Evolutionary conservation across 805 yeast species (phyloP).

Genomic region (Ogataea philodendri): DNA sequence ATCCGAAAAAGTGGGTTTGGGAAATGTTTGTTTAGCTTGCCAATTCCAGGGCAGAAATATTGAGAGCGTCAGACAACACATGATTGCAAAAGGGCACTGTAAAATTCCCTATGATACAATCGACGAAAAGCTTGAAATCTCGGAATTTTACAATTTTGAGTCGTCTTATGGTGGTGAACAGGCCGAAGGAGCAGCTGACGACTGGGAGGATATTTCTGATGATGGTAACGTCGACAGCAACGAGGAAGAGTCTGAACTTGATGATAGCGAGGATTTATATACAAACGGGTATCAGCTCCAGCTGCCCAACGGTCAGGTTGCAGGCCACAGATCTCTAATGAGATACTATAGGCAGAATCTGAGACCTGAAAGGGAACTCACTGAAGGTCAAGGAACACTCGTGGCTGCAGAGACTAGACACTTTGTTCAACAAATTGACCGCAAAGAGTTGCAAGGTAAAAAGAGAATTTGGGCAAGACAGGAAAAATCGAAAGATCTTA

Average conservation of each 20-base stretch:
- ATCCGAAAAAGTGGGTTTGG: constrained; percentile 77
- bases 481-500: constrained; percentile 46
- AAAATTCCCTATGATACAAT: constrained; percentile 82
- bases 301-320: constrained; percentile 72
- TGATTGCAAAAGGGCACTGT: constrained; percentile 82
- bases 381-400: constrained; percentile 72
- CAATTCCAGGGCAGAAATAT: constrained; percentile 77
- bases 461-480: constrained; percentile 65
- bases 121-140: constrained; percentile 70
- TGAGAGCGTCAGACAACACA: constrained; percentile 87
- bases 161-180: constrained; percentile 47
- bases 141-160: constrained; percentile 82
- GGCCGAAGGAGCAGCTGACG: constrained; percentile 34
- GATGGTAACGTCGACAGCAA: constrained; percentile 37
- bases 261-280: constrained; percentile 30
- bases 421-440: constrained; percentile 40
- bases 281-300: constrained; percentile 58
- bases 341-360: constrained; percentile 69
- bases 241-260: constrained; percentile 34
- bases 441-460: constrained; percentile 39
- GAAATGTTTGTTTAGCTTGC: constrained; percentile 82
- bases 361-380: constrained; percentile 45
- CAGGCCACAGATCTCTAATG: constrained; percentile 78
- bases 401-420: constrained; percentile 73
- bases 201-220: constrained; percentile 35